Evolutionary conservation across 257 asterid species (phyloP).

Genomic region (Forsythia viridissima): DNA sequence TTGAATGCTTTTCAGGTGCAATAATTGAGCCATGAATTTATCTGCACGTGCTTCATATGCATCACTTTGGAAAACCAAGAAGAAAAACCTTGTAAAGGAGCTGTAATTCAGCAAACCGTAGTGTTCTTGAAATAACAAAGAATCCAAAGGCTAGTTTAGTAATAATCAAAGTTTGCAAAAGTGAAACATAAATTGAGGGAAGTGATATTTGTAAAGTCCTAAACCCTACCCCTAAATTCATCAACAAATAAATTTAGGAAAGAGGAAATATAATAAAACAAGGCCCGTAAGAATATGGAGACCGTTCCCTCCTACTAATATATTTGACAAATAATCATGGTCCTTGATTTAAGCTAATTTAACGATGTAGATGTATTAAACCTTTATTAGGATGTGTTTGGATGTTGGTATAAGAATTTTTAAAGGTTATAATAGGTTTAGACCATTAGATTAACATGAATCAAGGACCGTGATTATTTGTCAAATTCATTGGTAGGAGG

Average conservation of each 20-base stretch:
- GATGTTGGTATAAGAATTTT: too few relatives aligned
- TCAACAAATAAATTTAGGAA: background rate
- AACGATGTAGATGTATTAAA: too few relatives aligned
- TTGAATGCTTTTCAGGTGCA: background rate
- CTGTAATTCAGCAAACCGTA: background rate
- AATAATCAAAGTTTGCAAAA: background rate
- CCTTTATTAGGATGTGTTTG: too few relatives aligned
- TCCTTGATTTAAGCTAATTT: too few relatives aligned
- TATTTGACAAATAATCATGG: too few relatives aligned
- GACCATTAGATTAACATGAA: too few relatives aligned
- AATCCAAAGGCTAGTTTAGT: background rate
- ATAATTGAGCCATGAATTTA: background rate
- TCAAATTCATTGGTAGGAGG: too few relatives aligned
- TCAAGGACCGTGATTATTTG: too few relatives aligned
- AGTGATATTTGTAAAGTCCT: background rate
- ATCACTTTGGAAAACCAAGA: background rate
- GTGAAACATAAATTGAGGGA: background rate
- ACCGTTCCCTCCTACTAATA: too few relatives aligned
- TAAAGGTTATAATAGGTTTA: too few relatives aligned
- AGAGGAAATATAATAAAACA: background rate
- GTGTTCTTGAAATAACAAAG: background rate
- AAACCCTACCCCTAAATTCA: background rate
- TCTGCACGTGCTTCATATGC: background rate
- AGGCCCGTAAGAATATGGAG: background rate
- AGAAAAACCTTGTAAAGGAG: background rate